Evolutionary conservation across 331 rosid species (phyloP).

Genomic region (Phaseolus coccineus): DNA sequence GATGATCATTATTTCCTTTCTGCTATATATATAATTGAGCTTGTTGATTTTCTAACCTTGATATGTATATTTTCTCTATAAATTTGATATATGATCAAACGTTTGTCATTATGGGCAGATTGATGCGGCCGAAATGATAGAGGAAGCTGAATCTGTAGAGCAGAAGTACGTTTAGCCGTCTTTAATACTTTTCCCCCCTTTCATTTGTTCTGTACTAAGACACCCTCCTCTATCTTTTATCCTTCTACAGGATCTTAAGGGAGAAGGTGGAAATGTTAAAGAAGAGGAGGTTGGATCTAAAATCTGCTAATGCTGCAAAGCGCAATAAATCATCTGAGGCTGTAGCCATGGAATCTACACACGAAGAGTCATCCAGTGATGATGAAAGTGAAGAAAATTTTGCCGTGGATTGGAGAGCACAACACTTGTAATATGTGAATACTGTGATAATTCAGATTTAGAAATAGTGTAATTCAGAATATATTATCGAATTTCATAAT

Average conservation of each 20-base stretch:
- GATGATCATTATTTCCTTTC: slow-evolving; percentile 25
- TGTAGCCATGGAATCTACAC: slow-evolving; percentile 51
- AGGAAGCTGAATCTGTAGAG: slow-evolving; percentile 89
- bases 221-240: slow-evolving; percentile 6
- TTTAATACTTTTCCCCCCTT: background rate
- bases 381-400: slow-evolving; percentile 75
- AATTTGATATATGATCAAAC: slow-evolving; percentile 27
- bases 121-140: slow-evolving; percentile 91
- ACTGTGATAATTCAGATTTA: background rate
- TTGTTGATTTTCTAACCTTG: background rate
- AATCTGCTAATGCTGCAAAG: slow-evolving; percentile 66
- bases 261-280: slow-evolving; percentile 81
- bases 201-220: slow-evolving; percentile 20
- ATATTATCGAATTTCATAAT: too few species aligned
- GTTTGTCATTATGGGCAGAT: slow-evolving; percentile 57
- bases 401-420: slow-evolving; percentile 99
- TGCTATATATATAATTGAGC: slow-evolving; percentile 17
- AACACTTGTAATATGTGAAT: slow-evolving; percentile 68
- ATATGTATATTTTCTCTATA: slow-evolving; percentile 25
- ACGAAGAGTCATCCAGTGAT: slow-evolving; percentile 73
- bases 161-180: slow-evolving; percentile 64
- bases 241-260: slow-evolving; percentile 57
- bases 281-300: slow-evolving; percentile 73
- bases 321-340: slow-evolving; percentile 53
- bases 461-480: too few species aligned